Percentiles rank a stretch among this genome's conserved stretches.
Evolutionary conservation across 2,329 filamentous ascomycete genomes (phyloP).

Genomic region (Aspergillus proliferans): DNA sequence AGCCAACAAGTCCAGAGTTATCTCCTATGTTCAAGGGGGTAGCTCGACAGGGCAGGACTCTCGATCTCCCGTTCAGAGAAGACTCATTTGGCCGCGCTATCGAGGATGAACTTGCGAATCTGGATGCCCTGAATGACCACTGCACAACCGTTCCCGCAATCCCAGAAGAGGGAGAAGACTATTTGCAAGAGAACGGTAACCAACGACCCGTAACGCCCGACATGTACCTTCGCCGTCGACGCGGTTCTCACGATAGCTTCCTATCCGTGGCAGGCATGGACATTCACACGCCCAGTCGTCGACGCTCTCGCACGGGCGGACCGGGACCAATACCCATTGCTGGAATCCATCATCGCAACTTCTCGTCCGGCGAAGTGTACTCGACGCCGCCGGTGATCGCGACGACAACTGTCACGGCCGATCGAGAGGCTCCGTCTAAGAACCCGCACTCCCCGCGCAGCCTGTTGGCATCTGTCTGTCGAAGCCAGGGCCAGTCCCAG

Average conservation of each 20-base stretch:
- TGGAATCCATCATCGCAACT: conserved; percentile 43
- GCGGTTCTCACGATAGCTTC: conserved; percentile 73
- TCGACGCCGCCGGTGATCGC: conserved; percentile 35
- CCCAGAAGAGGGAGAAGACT: conserved; percentile 34
- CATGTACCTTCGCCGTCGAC: not conserved
- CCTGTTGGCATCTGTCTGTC: conserved; percentile 26
- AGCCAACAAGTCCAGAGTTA: conserved; percentile 64
- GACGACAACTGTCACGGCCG: conserved; percentile 29
- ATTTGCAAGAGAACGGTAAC: not conserved
- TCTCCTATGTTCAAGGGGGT: not conserved
- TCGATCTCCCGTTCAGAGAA: not conserved
- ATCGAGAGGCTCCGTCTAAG: conserved; percentile 19
- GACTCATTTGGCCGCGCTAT: not conserved
- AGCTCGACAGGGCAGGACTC: not conserved
- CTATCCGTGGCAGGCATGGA: conserved; percentile 83
- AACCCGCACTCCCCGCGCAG: conserved; percentile 24
- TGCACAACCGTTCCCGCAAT: conserved; percentile 24
- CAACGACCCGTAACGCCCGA: not conserved
- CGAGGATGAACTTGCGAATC: conserved; percentile 11
- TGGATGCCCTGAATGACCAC: conserved; percentile 13
- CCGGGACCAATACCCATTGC: conserved; percentile 42
- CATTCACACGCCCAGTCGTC: conserved; percentile 72
- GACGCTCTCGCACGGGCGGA: conserved; percentile 66
- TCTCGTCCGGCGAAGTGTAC: conserved; percentile 37
- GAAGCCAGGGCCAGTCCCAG: not conserved